Evolutionary conservation across 345 rosid species (phyloP).

Genomic region (Populus nigra): DNA sequence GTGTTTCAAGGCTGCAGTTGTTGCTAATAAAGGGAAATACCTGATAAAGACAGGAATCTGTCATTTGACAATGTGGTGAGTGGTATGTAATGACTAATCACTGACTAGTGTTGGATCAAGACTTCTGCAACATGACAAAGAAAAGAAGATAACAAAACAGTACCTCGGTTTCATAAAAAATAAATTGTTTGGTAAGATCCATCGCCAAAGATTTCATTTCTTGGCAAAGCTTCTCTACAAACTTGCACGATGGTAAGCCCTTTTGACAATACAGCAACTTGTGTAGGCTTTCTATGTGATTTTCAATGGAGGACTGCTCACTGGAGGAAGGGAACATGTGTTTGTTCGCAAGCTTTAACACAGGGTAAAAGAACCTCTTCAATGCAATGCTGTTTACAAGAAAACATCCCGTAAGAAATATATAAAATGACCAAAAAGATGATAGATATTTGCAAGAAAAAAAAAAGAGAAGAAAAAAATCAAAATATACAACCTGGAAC

Average conservation of each 20-base stretch:
- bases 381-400: slow-evolving; percentile 50
- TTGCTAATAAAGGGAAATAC: slow-evolving; percentile 51
- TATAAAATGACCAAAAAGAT: neutral
- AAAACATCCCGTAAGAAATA: slow-evolving; percentile 5
- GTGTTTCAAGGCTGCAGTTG: slow-evolving; percentile 51
- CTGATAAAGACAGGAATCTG: slow-evolving; percentile 33
- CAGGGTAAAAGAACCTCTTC: slow-evolving; percentile 53
- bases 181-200: slow-evolving; percentile 43
- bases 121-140: neutral
- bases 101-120: neutral
- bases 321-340: slow-evolving; percentile 17
- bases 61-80: slow-evolving; percentile 16
- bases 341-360: slow-evolving; percentile 34
- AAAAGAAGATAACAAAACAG: neutral
- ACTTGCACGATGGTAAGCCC: slow-evolving; percentile 19
- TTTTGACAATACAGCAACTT: slow-evolving; percentile 34
- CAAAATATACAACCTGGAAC: slow-evolving; percentile 1
- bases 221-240: slow-evolving; percentile 43
- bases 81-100: neutral
- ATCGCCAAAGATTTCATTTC: slow-evolving; percentile 43
- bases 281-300: slow-evolving; percentile 44
- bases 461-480: neutral
- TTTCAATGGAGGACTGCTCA: slow-evolving; percentile 31
- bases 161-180: slow-evolving; percentile 63
- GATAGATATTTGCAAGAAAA: neutral